Evolutionary conservation across 2,329 filamentous ascomycete species (phyloP), one percentile per base, ranked within the genome.

Genomic region (Talaromyces sp.): DNA sequence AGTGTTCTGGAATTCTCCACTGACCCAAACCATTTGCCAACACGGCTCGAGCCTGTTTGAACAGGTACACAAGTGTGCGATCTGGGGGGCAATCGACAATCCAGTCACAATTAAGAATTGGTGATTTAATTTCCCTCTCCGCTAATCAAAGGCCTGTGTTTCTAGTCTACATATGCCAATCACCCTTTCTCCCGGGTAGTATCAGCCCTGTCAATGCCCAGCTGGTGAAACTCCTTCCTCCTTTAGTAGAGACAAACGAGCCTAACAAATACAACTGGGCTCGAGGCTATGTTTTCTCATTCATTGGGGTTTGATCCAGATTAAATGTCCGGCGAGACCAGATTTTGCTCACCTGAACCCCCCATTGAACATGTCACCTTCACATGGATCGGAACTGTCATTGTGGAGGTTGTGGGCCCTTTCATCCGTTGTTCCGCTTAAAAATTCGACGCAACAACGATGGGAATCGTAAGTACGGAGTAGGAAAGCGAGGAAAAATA

Each of bases 1-100:
- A 49, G 29, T 55, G 49, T 63, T 63, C 60, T 58, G 57, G 58
- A 57, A 57, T 40, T 45, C 48, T 51, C 52, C 58, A 46, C 43
- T 13, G 43, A 17, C 27, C 58, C 55, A 52, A 40, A 37, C 39
- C 49, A 56, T 50, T 42, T 43, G 30, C 47, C 58, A 45, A 51
- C 52, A n/a, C 51, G 13, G 27, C 60, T 58, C 30, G 52, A 51
- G 51, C 20, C 39, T 50, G 58, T 62, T 57, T 54, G 56, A n/a
- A n/a, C n/a, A n/a, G n/a, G n/a, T 40, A 27, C 32, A 13, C 11
- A 30, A 30, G 41, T 17, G 19, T n/a, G 22, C 27, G 41, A 44
- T 44, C 27, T 44, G 41, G 27, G n/a, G n/a, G n/a, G n/a, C n/a
- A n/a, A n/a, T n/a, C 22, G 24, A 54, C 47, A 22, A 5, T 24